phyloP scores from a whole-genome alignment of 495 filamentous ascomycete species.

The Aspergillus avenaceus region DNA sequence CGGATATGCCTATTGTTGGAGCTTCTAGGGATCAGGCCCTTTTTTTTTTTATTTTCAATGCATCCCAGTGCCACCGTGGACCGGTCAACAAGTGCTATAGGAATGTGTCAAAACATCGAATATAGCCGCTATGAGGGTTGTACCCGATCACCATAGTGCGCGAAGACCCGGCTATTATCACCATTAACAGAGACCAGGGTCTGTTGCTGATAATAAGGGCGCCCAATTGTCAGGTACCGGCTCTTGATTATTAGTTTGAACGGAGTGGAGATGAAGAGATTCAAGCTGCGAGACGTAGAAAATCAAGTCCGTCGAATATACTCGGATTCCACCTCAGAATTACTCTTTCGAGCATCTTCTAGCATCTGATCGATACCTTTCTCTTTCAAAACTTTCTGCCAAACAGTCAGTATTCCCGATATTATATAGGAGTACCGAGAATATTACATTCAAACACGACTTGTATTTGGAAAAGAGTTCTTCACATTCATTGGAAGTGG shows the following conservation, averaged over 20 bases:
- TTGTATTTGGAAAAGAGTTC: constrained; percentile 83
- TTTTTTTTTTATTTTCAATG: no score
- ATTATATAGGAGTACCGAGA: neutral
- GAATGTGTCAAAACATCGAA: no score
- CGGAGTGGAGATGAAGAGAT: neutral
- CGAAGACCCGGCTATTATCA: no score
- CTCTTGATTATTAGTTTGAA: neutral
- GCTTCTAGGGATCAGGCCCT: no score
- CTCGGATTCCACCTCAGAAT: constrained; percentile 72
- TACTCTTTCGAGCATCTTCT: constrained; percentile 77
- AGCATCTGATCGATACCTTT: constrained; percentile 82
- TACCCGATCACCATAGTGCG: no score
- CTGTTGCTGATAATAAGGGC: neutral
- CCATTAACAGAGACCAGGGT: no score
- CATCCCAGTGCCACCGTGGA: no score
- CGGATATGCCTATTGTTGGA: no score
- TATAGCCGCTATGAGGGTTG: no score
- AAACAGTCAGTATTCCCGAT: constrained; percentile 7
- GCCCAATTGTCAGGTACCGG: neutral
- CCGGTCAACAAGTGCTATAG: no score
- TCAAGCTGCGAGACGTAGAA: neutral
- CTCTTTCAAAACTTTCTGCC: constrained; percentile 74
- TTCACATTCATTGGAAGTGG: constrained; percentile 77
- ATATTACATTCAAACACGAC: constrained; percentile 70
- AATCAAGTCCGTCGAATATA: constrained; percentile 49